Conservation (phyloP, 768 basidiomycete genomes). For the Suillus lakei region DNA sequence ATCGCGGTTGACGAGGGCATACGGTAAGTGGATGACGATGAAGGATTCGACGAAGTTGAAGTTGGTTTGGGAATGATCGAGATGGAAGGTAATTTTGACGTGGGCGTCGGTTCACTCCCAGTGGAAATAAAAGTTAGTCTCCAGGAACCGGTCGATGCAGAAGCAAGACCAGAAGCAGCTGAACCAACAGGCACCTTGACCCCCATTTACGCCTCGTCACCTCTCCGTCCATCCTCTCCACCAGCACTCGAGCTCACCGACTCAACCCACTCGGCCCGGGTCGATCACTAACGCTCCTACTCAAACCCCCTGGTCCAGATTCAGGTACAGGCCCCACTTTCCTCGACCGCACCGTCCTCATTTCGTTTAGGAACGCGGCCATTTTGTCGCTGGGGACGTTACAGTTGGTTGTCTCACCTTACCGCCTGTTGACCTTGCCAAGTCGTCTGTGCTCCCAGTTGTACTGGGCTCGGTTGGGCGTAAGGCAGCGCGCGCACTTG, state of each 20-base stretch:
- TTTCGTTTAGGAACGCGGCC: conserved; percentile 79
- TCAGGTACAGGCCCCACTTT: conserved; percentile 51
- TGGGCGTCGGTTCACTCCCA: not conserved
- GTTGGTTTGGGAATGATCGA: not conserved
- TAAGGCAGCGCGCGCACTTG: conserved; percentile 67
- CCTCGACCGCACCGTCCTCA: conserved; percentile 74
- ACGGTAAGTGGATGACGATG: no score
- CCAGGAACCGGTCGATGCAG: not conserved
- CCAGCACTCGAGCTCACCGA: conserved; percentile 1
- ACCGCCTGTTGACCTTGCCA: conserved; percentile 21
- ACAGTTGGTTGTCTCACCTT: conserved; percentile 64
- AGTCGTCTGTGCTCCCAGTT: conserved; percentile 54
- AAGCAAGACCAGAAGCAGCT: not conserved
- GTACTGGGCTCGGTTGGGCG: conserved; percentile 54
- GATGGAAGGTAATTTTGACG: not conserved
- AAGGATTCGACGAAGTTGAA: no score
- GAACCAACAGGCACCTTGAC: conserved; percentile 33
- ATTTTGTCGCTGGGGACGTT: conserved; percentile 83
- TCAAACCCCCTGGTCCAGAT: conserved; percentile 35
- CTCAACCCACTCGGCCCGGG: conserved; percentile 4
- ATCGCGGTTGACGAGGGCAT: not conserved
- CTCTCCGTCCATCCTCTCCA: not conserved
- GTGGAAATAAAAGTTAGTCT: not conserved
- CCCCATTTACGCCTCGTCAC: conserved; percentile 31
- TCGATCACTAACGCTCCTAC: conserved; percentile 31